Conservation (phyloP, 208 protist species). For the Acanthamoeba triangularis region DNA sequence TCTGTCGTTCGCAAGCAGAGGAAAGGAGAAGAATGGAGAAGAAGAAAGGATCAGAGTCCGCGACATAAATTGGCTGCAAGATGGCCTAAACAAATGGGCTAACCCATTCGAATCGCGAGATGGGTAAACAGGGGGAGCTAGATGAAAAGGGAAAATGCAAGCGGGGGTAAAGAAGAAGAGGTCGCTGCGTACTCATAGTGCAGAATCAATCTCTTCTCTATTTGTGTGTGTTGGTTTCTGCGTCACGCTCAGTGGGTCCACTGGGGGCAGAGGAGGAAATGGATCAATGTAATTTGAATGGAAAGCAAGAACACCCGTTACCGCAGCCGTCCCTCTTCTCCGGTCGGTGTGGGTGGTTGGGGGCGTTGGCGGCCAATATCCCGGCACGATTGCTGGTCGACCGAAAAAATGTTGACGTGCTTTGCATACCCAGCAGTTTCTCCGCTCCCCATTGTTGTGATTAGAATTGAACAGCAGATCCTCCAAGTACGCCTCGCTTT, state of each 20-base stretch:
- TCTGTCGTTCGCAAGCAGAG: neutral
- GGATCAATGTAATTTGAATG: conserved; percentile 7
- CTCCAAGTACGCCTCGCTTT: neutral
- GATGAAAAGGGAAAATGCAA: neutral
- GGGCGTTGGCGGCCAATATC: neutral
- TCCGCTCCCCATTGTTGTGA: neutral
- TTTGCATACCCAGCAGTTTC: neutral
- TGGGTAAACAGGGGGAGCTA: too few species aligned
- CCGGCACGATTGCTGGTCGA: neutral
- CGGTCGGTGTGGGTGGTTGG: neutral
- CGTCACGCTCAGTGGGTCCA: neutral
- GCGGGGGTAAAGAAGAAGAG: neutral
- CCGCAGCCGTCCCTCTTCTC: neutral
- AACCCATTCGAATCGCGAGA: too few species aligned
- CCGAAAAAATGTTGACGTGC: neutral
- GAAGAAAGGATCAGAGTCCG: neutral
- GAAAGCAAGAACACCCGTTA: neutral
- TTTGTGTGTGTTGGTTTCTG: neutral
- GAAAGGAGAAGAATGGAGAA: conserved; percentile 2
- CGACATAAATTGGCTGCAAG: neutral
- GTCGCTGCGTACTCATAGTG: neutral
- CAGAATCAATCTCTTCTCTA: neutral
- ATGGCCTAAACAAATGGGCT: neutral
- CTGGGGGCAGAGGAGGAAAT: neutral
- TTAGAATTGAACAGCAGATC: neutral